Evolutionary conservation across 1,284 basidiomycete genomes (phyloP).

Genomic region (Vanrija pseudolonga): DNA sequence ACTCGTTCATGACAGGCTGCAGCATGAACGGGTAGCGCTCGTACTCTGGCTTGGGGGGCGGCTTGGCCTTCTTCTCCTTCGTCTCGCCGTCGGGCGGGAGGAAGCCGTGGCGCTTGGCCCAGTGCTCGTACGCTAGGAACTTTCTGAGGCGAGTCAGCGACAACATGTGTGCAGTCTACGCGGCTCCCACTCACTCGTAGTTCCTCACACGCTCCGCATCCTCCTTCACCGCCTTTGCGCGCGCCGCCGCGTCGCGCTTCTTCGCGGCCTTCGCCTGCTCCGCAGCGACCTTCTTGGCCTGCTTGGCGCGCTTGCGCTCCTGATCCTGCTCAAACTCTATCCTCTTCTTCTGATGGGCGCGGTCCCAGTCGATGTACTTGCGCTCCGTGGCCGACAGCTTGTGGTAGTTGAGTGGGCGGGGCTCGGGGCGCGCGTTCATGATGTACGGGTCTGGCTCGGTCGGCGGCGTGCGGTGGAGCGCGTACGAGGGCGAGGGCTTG

Average conservation of each 20-base stretch:
- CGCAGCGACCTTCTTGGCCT: neutral
- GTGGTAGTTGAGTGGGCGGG: conserved; percentile 9
- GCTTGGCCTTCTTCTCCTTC: conserved; percentile 13
- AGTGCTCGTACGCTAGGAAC: neutral
- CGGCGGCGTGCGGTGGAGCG: neutral
- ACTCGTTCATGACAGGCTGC: neutral
- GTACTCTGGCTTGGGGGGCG: conserved; percentile 10
- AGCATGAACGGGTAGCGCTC: neutral
- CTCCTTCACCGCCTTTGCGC: conserved; percentile 13
- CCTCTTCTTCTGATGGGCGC: conserved; percentile 19
- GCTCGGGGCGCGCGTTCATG: neutral
- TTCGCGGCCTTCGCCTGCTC: conserved; percentile 1
- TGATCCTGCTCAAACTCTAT: neutral
- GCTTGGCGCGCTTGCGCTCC: neutral
- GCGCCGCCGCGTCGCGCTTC: conserved; percentile 5
- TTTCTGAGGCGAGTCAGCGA: neutral
- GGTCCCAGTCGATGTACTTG: conserved; percentile 12
- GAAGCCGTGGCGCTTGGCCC: neutral
- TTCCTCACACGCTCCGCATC: conserved; percentile 4
- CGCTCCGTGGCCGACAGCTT: conserved; percentile 7
- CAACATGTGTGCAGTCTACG: neutral
- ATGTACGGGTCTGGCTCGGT: neutral
- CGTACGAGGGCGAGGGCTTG: neutral
- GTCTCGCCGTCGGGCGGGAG: neutral
- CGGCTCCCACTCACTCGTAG: conserved; percentile 1